Base-by-base conservation (phyloP, 192 early-diverging fungal species). In the Pilobolus umbonatus region DNA sequence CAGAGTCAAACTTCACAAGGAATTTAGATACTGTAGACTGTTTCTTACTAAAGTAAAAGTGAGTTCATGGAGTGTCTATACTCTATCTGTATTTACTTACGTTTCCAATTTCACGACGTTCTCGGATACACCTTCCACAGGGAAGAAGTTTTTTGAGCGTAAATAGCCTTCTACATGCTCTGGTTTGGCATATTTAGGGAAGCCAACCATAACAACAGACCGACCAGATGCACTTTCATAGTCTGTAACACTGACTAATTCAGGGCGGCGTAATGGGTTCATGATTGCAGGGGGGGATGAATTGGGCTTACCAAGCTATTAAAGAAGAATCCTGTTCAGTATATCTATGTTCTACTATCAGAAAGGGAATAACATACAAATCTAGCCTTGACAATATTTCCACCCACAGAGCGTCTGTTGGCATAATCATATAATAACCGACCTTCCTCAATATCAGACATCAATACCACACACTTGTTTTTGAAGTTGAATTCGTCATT, bases 1-100 rank as follows among this genome's bases (percentile, higher is more conserved):
- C 67, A 14, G 67, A 63, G 10, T 53, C 61, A 54, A 69, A 69
- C 26, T 63, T 69, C 1, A 69, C 48, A 15, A 69, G 42, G 14
- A 60, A 69, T 21, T 69, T 69, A 21, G 50, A 34, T 5, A 58
- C 47, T 10, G 48, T 25, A 17, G 61, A 34, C 25, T 35, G 47
- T 15, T 62, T 17, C 30, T 32, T 50, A 31, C 67, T 68, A 47
- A 17, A 25, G 17, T 21, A 15, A 38, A 36, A 45, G 47, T 11
- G 35, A n/a, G n/a, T n/a, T n/a, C n/a, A n/a, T 9, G 53, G 21
- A 17, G 50, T 53, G 8, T n/a, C 0, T 21, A 10, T 22, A 8
- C 19, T 21, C 29, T n/a, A n/a, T n/a, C n/a, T 10, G 11, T 21
- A 6, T 30, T 15, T 44, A 39, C 67, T 69, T 69, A 69, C 67